phyloP scores from a whole-genome alignment of 1,284 basidiomycete genomes.

The Puccinia horiana region DNA sequence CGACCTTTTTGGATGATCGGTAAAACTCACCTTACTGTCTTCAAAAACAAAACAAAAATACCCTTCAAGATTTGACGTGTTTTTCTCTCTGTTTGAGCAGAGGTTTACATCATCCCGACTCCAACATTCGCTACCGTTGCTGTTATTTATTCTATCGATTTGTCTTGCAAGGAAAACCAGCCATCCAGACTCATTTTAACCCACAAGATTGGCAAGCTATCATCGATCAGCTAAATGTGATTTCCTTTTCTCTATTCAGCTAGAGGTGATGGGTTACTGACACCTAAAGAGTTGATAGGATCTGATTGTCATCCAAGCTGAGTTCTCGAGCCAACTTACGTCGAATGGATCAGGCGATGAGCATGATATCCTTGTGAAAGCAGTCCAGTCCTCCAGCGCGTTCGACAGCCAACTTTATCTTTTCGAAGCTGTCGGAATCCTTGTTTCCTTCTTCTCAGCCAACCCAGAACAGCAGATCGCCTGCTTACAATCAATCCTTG shows the following conservation, averaged over 20 bases:
- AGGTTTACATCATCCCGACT: constrained; percentile 79
- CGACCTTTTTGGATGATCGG: constrained; percentile 75
- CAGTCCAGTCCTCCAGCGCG: constrained; percentile 70
- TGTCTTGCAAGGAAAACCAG: constrained; percentile 78
- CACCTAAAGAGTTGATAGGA: constrained; percentile 57
- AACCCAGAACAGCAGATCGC: constrained; percentile 49
- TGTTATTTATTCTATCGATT: constrained; percentile 94
- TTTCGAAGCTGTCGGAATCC: constrained; percentile 85
- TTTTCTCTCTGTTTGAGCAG: constrained; percentile 61
- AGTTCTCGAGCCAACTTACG: constrained; percentile 64
- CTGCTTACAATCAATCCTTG: constrained; percentile 67
- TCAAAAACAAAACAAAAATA: neutral
- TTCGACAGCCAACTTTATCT: constrained; percentile 94
- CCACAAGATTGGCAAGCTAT: constrained; percentile 61
- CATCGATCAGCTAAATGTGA: constrained; percentile 62
- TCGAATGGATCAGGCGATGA: constrained; percentile 21
- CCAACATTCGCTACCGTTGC: constrained; percentile 73
- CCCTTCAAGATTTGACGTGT: neutral
- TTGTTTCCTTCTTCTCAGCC: constrained; percentile 65
- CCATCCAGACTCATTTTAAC: constrained; percentile 65
- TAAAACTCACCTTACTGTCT: neutral
- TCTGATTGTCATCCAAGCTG: constrained; percentile 62
- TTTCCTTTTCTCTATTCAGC: neutral
- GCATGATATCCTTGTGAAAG: constrained; percentile 68
- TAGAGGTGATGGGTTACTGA: neutral